Conservation (phyloP, 495 filamentous ascomycete genomes). For the Xylaria curta region DNA sequence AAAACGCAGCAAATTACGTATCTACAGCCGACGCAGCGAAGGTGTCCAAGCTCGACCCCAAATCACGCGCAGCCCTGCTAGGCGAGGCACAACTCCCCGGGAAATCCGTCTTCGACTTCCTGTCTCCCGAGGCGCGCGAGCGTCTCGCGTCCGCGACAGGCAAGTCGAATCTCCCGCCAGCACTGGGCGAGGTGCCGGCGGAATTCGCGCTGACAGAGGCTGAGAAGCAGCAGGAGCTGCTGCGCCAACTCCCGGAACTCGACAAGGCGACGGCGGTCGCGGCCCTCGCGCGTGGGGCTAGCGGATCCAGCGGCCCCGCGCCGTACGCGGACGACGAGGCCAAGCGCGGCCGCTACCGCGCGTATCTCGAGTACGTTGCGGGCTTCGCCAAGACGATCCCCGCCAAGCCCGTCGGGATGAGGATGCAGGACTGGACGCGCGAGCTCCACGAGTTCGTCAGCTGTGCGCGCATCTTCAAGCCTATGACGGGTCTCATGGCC, state of each 20-base stretch:
- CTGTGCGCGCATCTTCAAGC: constrained; percentile 91
- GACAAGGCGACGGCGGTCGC: constrained; percentile 75
- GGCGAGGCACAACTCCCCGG: constrained; percentile 84
- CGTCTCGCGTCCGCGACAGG: constrained; percentile 78
- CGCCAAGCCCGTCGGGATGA: constrained; percentile 54
- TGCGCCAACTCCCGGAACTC: constrained; percentile 70
- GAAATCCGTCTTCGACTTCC: constrained; percentile 95
- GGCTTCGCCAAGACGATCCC: constrained; percentile 67
- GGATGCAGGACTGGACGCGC: constrained; percentile 74
- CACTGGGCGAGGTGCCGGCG: constrained; percentile 73
- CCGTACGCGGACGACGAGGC: constrained; percentile 83
- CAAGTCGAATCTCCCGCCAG: constrained; percentile 76
- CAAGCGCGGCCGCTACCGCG: constrained; percentile 79
- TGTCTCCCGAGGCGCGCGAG: constrained; percentile 80
- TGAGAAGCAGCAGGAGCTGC: constrained; percentile 64
- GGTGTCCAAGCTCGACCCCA: constrained; percentile 77
- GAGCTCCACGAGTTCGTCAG: constrained; percentile 88
- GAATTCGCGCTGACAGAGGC: constrained; percentile 65
- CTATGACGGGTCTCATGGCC: constrained; percentile 89
- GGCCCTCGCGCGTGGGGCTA: constrained; percentile 74
- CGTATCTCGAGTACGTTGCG: constrained; percentile 80
- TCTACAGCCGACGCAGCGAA: constrained; percentile 78
- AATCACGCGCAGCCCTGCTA: constrained; percentile 77
- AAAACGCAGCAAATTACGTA: constrained; percentile 55
- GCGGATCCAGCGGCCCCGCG: constrained; percentile 65